A percentile compares a stretch with the other conserved stretches of the same genome.
phyloP scores from a whole-genome alignment of 148 eudicot genomes.

The Spergularia marina region DNA sequence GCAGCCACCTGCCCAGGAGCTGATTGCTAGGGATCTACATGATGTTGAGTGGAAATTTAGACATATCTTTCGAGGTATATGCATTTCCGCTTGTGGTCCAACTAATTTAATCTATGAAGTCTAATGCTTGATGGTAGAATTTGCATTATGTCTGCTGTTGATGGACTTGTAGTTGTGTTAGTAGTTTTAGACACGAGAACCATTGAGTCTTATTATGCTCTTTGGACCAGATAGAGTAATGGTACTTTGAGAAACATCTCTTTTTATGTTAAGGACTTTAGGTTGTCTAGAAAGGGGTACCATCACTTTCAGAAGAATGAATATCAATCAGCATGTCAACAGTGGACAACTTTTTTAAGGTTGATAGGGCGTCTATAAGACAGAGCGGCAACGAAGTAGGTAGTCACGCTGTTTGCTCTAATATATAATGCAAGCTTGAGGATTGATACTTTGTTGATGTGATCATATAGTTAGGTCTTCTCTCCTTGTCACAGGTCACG shows the following conservation, averaged over 20 bases:
- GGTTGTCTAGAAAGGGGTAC: neutral
- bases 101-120: neutral
- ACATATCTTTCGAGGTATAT: slow-evolving; percentile 89
- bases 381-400: neutral
- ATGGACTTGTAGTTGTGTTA: slow-evolving; percentile 1
- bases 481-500: neutral
- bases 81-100: neutral
- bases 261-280: neutral
- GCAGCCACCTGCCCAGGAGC: slow-evolving; percentile 94
- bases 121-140: neutral
- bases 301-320: neutral
- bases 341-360: neutral
- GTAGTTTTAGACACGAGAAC: neutral
- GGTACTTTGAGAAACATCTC: slow-evolving; percentile 3
- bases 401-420: neutral
- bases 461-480: neutral
- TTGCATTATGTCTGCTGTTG: neutral
- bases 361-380: neutral
- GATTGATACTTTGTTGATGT: neutral
- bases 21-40: slow-evolving; percentile 97
- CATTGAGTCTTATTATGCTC: neutral
- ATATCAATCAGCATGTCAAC: neutral
- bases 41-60: slow-evolving; percentile 97
- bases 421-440: neutral
- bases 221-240: slow-evolving; percentile 1